Evolutionary conservation across 2,329 filamentous ascomycete species (phyloP).

Genomic region (Rhinocladiella similis): DNA sequence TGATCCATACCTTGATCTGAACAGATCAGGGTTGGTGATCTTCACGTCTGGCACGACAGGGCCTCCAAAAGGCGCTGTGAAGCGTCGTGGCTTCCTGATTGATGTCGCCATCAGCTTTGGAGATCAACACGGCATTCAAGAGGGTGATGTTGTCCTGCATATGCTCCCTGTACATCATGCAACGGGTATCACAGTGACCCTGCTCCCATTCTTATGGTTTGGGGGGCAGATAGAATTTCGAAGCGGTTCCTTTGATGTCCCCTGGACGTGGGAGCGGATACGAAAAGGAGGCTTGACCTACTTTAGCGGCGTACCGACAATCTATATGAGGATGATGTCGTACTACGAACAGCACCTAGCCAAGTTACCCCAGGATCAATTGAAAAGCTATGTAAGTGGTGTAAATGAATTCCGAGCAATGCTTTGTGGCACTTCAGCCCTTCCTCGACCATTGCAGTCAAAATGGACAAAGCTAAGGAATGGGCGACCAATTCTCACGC

Average conservation of each 20-base stretch:
- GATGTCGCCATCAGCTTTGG: slow-evolving; percentile 23
- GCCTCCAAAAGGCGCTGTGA: slow-evolving; percentile 60
- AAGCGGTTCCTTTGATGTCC: slow-evolving; percentile 36
- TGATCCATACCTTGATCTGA: slow-evolving; percentile 29
- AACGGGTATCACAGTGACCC: slow-evolving; percentile 29
- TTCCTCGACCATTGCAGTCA: slow-evolving; percentile 50
- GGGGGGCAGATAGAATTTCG: slow-evolving; percentile 43
- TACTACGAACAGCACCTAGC: slow-evolving; percentile 27
- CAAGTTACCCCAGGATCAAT: slow-evolving; percentile 16
- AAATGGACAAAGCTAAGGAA: slow-evolving; percentile 47
- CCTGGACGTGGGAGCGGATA: slow-evolving; percentile 41
- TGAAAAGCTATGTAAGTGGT: slow-evolving; percentile 43
- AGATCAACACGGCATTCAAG: slow-evolving; percentile 31
- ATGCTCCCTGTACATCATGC: slow-evolving; percentile 36
- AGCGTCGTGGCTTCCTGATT: slow-evolving; percentile 22
- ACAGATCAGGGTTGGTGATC: slow-evolving; percentile 53
- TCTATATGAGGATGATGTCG: slow-evolving; percentile 41
- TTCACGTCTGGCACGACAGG: slow-evolving; percentile 61
- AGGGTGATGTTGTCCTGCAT: slow-evolving; percentile 36
- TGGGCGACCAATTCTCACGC: slow-evolving; percentile 40
- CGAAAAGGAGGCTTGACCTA: slow-evolving; percentile 33
- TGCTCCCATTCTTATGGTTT: slow-evolving; percentile 37
- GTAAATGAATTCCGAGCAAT: slow-evolving; percentile 29
- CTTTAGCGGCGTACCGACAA: slow-evolving; percentile 42
- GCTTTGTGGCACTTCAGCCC: slow-evolving; percentile 42